Evolutionary conservation across 176 grass and related monocot species (phyloP), one percentile per base, ranked within the genome.

Genomic region (Microstegium vimineum): DNA sequence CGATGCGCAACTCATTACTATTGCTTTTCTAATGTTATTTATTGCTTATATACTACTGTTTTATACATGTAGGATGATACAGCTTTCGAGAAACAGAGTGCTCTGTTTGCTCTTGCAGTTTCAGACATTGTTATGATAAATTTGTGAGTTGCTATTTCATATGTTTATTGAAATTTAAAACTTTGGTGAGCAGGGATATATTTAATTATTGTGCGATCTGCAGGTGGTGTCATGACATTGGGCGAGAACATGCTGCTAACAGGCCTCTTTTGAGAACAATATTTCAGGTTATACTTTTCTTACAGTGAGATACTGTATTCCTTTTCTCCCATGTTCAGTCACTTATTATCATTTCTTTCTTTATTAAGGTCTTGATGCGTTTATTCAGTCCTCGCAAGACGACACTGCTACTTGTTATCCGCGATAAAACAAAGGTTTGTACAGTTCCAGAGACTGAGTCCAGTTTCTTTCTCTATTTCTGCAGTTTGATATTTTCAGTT

Each of bases 221-320:
- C 51, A 97, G 94, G 72, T 97, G 94, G 94, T 97, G 94, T 59
- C 94, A 97, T 82, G 94, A 97, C 47, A 94, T 97, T 84, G 91
- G 94, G 7, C 82, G 89, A 86, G 89, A 97, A 64, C 87, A 92
- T 59, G 94, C 89, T 70, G 91, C 94, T 62, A 94, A 92, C 68
- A 92, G 89, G 45, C 87, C 89, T 71, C 89, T 94, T 75, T 76
- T 97, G 60, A 94, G 88, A 86, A 94, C 87, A 26, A 86, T 97
- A 54, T 97, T 97, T 87, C 66, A 92, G 91, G 94, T 94, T 71
- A 56, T 72, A 14, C 64, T 54, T 71, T 15, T 22, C 4, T 76
- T 75, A 33, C 64, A 46, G 45, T 38, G 37, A 69, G 57, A 36
- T 41, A 69, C 34, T 41, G 26, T 51, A 81, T 83, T 65, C 25